phyloP scores from a whole-genome alignment of 2,329 filamentous ascomycete genomes.

The Capronia epimyces region DNA sequence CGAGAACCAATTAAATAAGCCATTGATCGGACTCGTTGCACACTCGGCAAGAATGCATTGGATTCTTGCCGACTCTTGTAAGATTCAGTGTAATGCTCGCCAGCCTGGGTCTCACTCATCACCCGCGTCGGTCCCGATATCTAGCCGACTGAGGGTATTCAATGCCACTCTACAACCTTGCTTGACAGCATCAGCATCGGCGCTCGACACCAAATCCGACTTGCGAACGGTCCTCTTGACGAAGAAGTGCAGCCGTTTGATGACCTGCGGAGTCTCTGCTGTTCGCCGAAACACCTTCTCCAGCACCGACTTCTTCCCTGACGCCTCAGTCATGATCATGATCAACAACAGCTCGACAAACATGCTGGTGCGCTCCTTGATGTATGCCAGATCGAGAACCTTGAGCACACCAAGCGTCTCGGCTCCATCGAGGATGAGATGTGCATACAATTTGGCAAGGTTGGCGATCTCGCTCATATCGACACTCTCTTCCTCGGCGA shows the following conservation, averaged over 20 bases:
- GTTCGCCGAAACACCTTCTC: slow-evolving; percentile 59
- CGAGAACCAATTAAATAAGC: too few relatives aligned
- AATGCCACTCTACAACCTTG: slow-evolving; percentile 41
- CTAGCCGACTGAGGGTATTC: slow-evolving; percentile 36
- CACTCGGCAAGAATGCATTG: too few relatives aligned
- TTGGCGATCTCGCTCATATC: slow-evolving; percentile 59
- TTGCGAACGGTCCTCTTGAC: slow-evolving; percentile 67
- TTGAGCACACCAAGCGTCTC: slow-evolving; percentile 55
- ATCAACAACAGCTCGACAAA: slow-evolving; percentile 80
- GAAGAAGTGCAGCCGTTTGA: slow-evolving; percentile 72
- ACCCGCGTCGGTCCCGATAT: background rate
- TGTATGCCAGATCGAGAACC: slow-evolving; percentile 67
- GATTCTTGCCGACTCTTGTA: too few relatives aligned
- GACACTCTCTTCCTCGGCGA: slow-evolving; percentile 43
- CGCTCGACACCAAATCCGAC: slow-evolving; percentile 46
- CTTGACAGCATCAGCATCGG: slow-evolving; percentile 26
- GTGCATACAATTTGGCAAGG: slow-evolving; percentile 61
- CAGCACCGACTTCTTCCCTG: slow-evolving; percentile 54
- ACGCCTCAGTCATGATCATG: slow-evolving; percentile 64
- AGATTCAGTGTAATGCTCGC: too few relatives aligned
- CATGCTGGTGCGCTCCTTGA: slow-evolving; percentile 68
- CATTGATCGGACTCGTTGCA: too few relatives aligned
- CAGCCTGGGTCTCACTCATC: too few relatives aligned
- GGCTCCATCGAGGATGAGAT: slow-evolving; percentile 55
- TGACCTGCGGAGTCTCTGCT: slow-evolving; percentile 61